These are phyloP conservation scores for Moesziomyces sp. DNA, from an alignment of 1,284 basidiomycete genomes.

Conservation along the genomic window DNA sequence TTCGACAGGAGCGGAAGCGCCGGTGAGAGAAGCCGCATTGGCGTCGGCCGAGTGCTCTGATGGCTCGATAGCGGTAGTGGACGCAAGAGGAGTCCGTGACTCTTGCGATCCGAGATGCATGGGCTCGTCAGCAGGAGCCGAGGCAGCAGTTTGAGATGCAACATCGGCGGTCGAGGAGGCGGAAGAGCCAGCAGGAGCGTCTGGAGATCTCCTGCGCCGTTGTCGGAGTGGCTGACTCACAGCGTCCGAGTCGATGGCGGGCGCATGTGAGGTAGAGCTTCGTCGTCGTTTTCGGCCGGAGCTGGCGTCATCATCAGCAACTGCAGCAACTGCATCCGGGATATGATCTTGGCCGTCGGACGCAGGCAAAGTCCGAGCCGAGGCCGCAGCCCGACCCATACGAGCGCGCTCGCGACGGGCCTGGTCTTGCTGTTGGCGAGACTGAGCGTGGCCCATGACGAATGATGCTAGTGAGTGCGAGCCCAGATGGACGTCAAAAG, in stretches of 20 bases:
- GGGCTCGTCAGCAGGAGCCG: background rate
- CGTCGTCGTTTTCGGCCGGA: constrained; percentile 25
- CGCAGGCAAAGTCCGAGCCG: background rate
- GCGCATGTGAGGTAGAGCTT: constrained; percentile 2
- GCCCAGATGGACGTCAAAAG: background rate
- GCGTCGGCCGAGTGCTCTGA: no score
- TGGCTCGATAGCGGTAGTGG: background rate
- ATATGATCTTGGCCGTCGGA: background rate
- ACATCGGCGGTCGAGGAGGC: background rate
- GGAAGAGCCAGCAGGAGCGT: background rate
- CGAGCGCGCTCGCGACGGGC: constrained; percentile 3
- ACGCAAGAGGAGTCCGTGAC: background rate
- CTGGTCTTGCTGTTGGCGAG: constrained; percentile 15
- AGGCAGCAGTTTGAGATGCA: background rate
- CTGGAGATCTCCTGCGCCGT: constrained; percentile 10
- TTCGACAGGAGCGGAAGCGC: no score
- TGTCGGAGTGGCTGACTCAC: constrained; percentile 5
- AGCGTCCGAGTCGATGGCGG: background rate
- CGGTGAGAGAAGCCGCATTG: background rate
- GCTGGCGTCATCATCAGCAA: background rate
- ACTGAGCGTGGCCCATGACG: constrained; percentile 38
- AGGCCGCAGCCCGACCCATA: background rate
- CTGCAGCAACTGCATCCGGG: background rate
- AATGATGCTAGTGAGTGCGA: background rate
- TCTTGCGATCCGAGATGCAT: background rate